Evolutionary conservation across 1,284 basidiomycete genomes (phyloP).

Genomic region (Pascua sp.): DNA sequence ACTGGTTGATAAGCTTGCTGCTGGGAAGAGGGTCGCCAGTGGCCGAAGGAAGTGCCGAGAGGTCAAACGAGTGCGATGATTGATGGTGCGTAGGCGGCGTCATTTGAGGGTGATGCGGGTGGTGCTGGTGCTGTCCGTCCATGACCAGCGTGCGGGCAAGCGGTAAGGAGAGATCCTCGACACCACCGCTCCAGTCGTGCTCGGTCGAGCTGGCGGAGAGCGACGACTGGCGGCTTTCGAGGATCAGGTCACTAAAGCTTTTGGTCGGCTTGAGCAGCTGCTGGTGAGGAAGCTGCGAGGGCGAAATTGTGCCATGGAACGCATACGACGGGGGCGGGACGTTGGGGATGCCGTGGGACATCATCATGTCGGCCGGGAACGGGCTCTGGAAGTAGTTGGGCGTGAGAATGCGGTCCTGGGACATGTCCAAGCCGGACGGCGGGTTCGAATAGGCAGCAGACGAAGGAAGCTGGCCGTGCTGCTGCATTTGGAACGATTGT

Average conservation of each 20-base stretch:
- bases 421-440: conserved; percentile 18
- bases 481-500: conserved; percentile 13
- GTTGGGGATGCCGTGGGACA: neutral
- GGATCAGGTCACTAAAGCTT: conserved; percentile 36
- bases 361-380: conserved; percentile 1
- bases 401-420: conserved; percentile 16
- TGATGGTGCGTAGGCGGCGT: neutral
- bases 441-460: conserved; percentile 15
- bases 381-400: conserved; percentile 16
- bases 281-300: conserved; percentile 31
- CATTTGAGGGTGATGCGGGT: neutral
- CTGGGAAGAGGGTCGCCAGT: too few relatives aligned
- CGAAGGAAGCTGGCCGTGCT: conserved; percentile 16
- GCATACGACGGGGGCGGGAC: conserved; percentile 2
- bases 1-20: conserved; percentile 14
- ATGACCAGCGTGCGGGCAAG: conserved; percentile 20
- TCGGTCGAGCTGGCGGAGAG: conserved; percentile 38
- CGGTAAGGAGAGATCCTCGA: conserved; percentile 29
- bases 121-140: conserved; percentile 10
- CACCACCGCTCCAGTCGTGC: conserved; percentile 26
- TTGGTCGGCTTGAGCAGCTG: conserved; percentile 32
- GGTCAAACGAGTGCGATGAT: neutral
- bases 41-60: too few relatives aligned
- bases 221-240: conserved; percentile 33
- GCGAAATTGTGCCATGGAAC: conserved; percentile 36